These are phyloP conservation scores for Amauroascus niger DNA, from an alignment of 2,329 filamentous ascomycete genomes.

Conservation along the genomic window DNA sequence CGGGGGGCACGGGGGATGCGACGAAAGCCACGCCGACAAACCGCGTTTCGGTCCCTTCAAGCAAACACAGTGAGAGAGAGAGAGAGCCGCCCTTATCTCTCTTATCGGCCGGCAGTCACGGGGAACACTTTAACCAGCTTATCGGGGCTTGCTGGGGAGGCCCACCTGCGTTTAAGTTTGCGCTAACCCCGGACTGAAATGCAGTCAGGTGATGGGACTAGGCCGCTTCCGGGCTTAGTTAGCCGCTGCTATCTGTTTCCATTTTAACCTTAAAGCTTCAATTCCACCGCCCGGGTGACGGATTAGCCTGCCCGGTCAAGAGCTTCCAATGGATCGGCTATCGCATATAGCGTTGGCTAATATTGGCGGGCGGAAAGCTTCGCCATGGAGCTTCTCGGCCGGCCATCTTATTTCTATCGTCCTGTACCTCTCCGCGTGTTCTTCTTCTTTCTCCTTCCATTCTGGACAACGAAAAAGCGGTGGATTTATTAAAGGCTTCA, in stretches of 20 bases:
- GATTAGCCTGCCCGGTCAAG: neutral
- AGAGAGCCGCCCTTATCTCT: neutral
- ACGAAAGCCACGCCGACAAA: neutral
- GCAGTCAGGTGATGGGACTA: neutral
- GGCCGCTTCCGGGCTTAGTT: neutral
- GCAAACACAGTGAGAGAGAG: too few relatives aligned
- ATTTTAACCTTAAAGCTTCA: neutral
- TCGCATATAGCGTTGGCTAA: neutral
- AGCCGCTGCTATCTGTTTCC: neutral
- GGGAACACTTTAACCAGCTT: neutral
- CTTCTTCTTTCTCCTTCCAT: neutral
- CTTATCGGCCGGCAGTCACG: slow-evolving; percentile 2
- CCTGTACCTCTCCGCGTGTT: neutral
- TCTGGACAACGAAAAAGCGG: neutral
- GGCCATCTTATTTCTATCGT: neutral
- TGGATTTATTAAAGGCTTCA: too few relatives aligned
- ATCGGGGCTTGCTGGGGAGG: neutral
- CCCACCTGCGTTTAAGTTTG: neutral
- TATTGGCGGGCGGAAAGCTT: neutral
- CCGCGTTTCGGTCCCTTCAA: neutral
- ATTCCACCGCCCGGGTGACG: neutral
- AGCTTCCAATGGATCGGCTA: neutral
- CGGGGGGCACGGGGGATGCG: neutral
- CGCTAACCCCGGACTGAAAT: neutral
- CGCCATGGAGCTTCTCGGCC: slow-evolving; percentile 1